Base-by-base conservation (phyloP, 352 stramenopile genomes). In the Lagenidium sp. region DNA sequence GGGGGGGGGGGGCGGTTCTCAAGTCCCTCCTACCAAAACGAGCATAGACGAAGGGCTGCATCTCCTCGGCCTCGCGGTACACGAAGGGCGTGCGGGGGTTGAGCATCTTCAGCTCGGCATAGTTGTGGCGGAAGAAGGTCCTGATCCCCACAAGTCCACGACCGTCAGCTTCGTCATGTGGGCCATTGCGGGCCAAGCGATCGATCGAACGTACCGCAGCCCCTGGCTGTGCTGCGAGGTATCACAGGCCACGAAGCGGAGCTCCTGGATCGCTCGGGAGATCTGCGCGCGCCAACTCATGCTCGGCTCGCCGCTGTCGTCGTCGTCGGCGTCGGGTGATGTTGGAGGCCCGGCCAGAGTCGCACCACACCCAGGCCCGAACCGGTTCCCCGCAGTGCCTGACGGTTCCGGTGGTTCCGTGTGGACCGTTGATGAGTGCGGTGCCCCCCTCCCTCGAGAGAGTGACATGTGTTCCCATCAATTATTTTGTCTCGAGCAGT, bases 221-320 rank as follows among this genome's bases (percentile, higher is more conserved):
- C 81, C 81, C 28, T 66, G 63, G 60, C 81, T 93, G 64, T 74
- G 82, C 61, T 93, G 68, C 50, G 81, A 90, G 32, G 78, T 85
- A 51, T 86, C 72, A 55, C 81, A 93, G 36, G 65, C 65, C 47
- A 93, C 74, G 57, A 93, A 89, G 56, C 81, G 81, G 32, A 93
- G 56, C 58, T 93, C 81, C 52, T 80, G 75, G 57, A 93, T 68
- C 60, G 70, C 66, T 53, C 81, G 77, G 48, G 81, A 93, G 57
- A 93, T 91, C 68, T 93, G 81, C 30, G 78, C 81, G 54, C 81
- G 81, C 81, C 81, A 93, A 50, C 81, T 93, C 81, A 93, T 93
- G 8, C 15, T 32, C 28, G 28, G 8, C 28, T 15, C 28, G 8
- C 8, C 28, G 15, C 28, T 13, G 8, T 32, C 28, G 8, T 32